Evolutionary conservation across 2,329 filamentous ascomycete genomes (phyloP).

Genomic region (Leptosphaerulina australis): DNA sequence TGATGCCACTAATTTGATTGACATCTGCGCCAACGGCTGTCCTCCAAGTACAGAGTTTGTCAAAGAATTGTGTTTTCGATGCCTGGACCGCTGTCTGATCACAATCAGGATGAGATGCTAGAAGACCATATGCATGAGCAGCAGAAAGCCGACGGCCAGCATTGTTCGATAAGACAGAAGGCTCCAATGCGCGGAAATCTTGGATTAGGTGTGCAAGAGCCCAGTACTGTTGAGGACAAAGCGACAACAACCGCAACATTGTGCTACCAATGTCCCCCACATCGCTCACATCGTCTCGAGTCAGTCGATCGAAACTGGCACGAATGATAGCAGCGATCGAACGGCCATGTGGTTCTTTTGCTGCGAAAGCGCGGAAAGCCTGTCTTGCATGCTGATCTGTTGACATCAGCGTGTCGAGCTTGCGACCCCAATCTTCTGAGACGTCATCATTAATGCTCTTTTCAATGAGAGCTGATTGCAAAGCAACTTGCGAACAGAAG

Average conservation of each 20-base stretch:
- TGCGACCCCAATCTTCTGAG: conserved; percentile 83
- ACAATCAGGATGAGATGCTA: conserved; percentile 67
- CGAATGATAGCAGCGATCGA: conserved; percentile 52
- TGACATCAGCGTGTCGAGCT: conserved; percentile 73
- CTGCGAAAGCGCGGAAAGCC: conserved; percentile 60
- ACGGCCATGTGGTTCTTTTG: conserved; percentile 39
- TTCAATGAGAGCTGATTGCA: conserved; percentile 61
- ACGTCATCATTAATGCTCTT: conserved; percentile 58
- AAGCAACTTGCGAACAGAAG: conserved; percentile 69
- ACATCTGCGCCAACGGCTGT: conserved; percentile 64
- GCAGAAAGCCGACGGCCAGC: conserved; percentile 69
- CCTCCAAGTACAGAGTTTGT: conserved; percentile 59
- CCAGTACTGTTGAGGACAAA: conserved; percentile 58
- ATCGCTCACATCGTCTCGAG: conserved; percentile 48
- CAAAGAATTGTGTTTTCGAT: conserved; percentile 55
- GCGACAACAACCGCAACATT: conserved; percentile 61
- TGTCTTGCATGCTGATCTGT: conserved; percentile 70
- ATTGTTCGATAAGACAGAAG: conserved; percentile 73
- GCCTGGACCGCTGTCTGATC: conserved; percentile 51
- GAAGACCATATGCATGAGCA: conserved; percentile 74
- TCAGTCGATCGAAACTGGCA: conserved; percentile 54
- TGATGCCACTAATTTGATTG: conserved; percentile 65
- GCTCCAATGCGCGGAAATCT: conserved; percentile 59
- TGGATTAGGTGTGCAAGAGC: conserved; percentile 36
- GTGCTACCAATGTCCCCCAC: conserved; percentile 55